Conservation (phyloP, 2,329 filamentous ascomycete species). For the Trichoderma sp. region DNA sequence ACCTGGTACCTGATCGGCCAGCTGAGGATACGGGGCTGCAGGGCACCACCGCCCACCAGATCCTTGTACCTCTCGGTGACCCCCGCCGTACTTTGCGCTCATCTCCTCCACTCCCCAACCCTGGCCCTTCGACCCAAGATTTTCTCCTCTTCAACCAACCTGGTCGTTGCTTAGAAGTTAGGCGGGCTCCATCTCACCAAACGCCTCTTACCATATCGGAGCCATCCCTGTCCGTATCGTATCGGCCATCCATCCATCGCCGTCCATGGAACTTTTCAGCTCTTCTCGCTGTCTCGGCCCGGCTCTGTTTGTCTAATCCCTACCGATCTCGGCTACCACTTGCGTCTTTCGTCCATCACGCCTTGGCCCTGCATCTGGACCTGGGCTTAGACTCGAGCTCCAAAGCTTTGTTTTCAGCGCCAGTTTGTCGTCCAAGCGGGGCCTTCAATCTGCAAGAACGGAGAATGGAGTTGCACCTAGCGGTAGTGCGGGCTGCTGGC, state of each 20-base stretch:
- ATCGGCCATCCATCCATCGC: neutral
- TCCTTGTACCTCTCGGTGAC: neutral
- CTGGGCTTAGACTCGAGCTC: too few relatives aligned
- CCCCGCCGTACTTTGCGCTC: neutral
- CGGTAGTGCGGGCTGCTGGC: neutral
- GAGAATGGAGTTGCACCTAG: neutral
- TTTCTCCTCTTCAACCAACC: neutral
- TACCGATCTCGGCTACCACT: slow-evolving; percentile 4
- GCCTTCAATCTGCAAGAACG: neutral
- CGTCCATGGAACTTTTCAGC: neutral
- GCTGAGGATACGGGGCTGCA: neutral
- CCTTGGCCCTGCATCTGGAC: too few relatives aligned
- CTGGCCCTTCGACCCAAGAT: neutral
- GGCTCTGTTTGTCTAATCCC: neutral
- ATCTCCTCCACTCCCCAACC: neutral
- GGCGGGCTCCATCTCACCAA: neutral
- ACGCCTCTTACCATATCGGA: neutral
- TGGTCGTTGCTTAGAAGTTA: neutral
- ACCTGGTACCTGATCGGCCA: neutral
- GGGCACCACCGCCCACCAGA: neutral
- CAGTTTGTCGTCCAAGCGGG: neutral
- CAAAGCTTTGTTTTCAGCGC: neutral
- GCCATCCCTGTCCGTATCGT: neutral
- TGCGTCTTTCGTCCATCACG: neutral
- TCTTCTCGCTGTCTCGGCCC: neutral